Percentiles rank a stretch among this genome's conserved stretches.
Conservation (phyloP, 495 filamentous ascomycete genomes). For the Cairneyella variabilis region DNA sequence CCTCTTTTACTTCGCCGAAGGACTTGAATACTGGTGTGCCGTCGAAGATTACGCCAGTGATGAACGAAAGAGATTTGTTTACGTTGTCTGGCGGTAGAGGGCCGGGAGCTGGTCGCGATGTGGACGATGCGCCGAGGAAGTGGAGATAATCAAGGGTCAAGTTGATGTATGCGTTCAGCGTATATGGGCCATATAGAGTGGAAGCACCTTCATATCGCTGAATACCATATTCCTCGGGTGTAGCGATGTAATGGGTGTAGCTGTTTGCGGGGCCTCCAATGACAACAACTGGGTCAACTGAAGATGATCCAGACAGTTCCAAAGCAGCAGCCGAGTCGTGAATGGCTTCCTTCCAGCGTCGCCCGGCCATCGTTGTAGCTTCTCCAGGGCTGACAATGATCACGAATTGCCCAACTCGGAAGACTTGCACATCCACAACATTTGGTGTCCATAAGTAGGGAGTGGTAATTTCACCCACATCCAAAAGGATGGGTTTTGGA, state of each 20-base stretch:
- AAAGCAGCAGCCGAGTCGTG: conserved; percentile 47
- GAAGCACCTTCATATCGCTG: conserved; percentile 96
- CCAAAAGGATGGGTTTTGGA: conserved; percentile 84
- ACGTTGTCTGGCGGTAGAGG: conserved; percentile 78
- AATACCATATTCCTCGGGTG: conserved; percentile 83
- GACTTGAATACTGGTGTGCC: conserved; percentile 61
- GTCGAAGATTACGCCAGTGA: conserved; percentile 75
- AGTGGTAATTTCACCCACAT: conserved; percentile 73
- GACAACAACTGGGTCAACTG: conserved; percentile 64
- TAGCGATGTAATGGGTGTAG: conserved; percentile 95
- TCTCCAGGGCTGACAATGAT: conserved; percentile 88
- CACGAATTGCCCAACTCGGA: conserved; percentile 83
- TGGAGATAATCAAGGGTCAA: conserved; percentile 69
- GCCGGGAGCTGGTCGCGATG: conserved; percentile 45
- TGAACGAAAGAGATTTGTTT: conserved; percentile 76
- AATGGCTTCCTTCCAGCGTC: conserved; percentile 86
- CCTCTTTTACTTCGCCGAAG: conserved; percentile 70
- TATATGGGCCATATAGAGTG: conserved; percentile 91
- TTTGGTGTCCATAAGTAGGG: conserved; percentile 94
- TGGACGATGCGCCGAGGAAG: conserved; percentile 53
- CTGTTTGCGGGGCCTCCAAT: conserved; percentile 92
- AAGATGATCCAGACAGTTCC: conserved; percentile 30
- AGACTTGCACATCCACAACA: conserved; percentile 85
- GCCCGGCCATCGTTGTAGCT: conserved; percentile 91
- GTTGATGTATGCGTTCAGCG: conserved; percentile 86